Percentiles rank a stretch among this genome's conserved stretches.
Evolutionary conservation across 2,329 filamentous ascomycete genomes (phyloP).

Genomic region (Pseudogymnoascus sp.): DNA sequence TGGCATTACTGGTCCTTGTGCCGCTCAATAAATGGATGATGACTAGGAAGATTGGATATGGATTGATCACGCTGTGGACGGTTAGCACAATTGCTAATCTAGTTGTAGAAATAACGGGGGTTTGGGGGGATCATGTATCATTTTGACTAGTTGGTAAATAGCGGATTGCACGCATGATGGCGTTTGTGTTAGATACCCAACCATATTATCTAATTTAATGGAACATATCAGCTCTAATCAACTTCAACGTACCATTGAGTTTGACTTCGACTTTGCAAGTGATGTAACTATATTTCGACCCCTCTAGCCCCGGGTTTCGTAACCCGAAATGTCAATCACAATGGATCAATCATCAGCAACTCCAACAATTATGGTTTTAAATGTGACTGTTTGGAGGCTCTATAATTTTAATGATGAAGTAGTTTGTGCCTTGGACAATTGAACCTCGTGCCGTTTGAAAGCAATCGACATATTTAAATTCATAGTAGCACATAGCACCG

Average conservation of each 20-base stretch:
- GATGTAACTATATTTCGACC: background rate
- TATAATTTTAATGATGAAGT: background rate
- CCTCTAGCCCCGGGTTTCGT: background rate
- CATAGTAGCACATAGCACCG: background rate
- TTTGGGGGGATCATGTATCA: conserved; percentile 16
- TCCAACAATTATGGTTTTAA: background rate
- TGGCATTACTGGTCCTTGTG: conserved; percentile 70
- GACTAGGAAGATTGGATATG: conserved; percentile 73
- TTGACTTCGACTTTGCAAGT: too few species aligned
- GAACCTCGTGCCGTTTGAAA: background rate
- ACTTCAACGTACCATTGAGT: background rate
- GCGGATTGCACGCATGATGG: background rate
- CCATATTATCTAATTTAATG: background rate
- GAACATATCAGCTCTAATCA: background rate
- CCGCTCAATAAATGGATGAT: conserved; percentile 82
- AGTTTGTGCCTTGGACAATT: too few species aligned
- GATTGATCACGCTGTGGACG: conserved; percentile 70
- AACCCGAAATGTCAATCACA: background rate
- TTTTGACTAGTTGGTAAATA: background rate
- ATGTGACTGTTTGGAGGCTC: background rate
- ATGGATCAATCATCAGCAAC: background rate
- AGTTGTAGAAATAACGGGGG: conserved; percentile 62
- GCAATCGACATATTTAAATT: background rate
- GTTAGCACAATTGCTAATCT: conserved; percentile 77
- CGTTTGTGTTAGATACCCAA: conserved; percentile 3